A percentile compares a stretch with the other conserved stretches of the same genome.
Evolutionary conservation across 2,329 filamentous ascomycete species (phyloP).

Genomic region (Grosmannia serpens): DNA sequence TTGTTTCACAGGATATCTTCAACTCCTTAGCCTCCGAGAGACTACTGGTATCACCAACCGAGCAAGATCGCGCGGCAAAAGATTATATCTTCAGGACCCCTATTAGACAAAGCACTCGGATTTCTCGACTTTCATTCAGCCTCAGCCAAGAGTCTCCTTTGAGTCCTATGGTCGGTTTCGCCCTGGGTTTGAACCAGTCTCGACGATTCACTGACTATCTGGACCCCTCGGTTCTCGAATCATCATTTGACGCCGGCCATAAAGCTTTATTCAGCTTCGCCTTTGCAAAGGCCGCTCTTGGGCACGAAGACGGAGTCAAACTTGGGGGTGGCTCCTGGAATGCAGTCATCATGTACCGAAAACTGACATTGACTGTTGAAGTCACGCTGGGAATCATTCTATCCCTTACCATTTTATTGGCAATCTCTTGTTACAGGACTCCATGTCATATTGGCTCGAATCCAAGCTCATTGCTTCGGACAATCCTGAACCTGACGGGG

Average conservation of each 20-base stretch:
- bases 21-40: not conserved
- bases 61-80: not conserved
- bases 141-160: not conserved
- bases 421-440: not conserved
- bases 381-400: not conserved
- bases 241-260: not conserved
- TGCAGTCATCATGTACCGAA: not conserved
- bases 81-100: not conserved
- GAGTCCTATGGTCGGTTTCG: not conserved
- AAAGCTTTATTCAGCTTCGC: not conserved
- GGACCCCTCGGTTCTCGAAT: not conserved
- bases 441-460: not conserved
- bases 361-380: not conserved
- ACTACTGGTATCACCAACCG: not conserved
- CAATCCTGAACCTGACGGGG: not conserved
- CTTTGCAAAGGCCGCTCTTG: not conserved
- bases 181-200: not conserved
- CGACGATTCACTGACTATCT: not conserved
- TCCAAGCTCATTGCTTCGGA: not conserved
- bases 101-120: not conserved
- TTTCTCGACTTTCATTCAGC: not conserved
- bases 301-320: not conserved
- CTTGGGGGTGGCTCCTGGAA: not conserved
- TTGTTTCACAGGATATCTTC: not conserved
- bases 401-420: not conserved